A percentile compares a stretch with the other conserved stretches of the same genome.
Evolutionary conservation across 192 early-diverging fungal genomes (phyloP).

Genomic region (Coemansia sp.): DNA sequence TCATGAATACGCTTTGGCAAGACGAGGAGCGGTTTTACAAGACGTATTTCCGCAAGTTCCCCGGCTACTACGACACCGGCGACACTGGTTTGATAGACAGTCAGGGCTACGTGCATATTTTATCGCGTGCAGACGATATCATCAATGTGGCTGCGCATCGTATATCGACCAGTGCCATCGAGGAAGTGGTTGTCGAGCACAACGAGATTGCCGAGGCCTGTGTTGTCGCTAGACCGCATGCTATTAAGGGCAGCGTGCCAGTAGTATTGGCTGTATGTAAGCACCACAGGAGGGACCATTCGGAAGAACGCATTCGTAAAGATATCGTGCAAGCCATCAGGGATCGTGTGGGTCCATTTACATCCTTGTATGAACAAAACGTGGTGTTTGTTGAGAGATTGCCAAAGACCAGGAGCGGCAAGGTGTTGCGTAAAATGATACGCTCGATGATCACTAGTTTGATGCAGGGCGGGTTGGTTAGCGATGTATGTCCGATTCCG

Average conservation of each 20-base stretch:
- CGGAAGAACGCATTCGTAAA: constrained; percentile 6
- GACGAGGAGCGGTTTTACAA: constrained; percentile 66
- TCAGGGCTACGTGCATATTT: constrained; percentile 67
- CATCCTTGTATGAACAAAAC: constrained; percentile 63
- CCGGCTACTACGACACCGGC: constrained; percentile 80
- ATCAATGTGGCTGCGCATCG: constrained; percentile 88
- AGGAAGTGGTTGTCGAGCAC: constrained; percentile 70
- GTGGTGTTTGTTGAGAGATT: constrained; percentile 54
- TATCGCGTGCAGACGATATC: constrained; percentile 71
- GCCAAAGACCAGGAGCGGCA: constrained; percentile 76
- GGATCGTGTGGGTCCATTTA: constrained; percentile 65
- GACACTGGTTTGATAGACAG: constrained; percentile 78
- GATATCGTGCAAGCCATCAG: constrained; percentile 57
- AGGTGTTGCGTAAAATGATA: constrained; percentile 67
- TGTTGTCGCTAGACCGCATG: constrained; percentile 62
- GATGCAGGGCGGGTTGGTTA: neutral
- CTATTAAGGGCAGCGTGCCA: constrained; percentile 63
- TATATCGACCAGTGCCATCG: constrained; percentile 72
- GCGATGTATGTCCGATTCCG: constrained; percentile 7
- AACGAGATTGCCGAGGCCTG: constrained; percentile 64
- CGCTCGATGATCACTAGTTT: constrained; percentile 50
- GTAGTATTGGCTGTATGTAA: constrained; percentile 51
- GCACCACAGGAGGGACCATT: constrained; percentile 3
- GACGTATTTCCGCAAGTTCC: constrained; percentile 71
- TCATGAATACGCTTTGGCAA: constrained; percentile 73